Base-by-base conservation (phyloP, 352 stramenopile genomes). In the Phytopythium mirpurense region DNA sequence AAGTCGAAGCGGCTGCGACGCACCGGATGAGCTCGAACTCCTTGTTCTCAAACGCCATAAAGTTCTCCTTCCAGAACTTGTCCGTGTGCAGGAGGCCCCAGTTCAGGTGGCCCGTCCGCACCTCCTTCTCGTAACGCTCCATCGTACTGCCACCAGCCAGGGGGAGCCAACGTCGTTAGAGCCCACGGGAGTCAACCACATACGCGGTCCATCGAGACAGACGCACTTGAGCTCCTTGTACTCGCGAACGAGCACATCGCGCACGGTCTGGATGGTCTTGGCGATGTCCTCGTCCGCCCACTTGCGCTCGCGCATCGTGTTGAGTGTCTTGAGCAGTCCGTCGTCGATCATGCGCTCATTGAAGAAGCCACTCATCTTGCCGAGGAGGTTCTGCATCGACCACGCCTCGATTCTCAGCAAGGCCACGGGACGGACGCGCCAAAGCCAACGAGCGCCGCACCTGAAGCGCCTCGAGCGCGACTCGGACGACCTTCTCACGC, bases 61-160 rank as follows among this genome's bases (percentile, higher is more conserved):
- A 96, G 76, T 99, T 98, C 68, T 99, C 96, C 59, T 97, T 96
- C 93, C 97, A 99, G 68, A 99, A 99, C 53, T 97, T 97, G 68
- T 98, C 96, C 36, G 94, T 98, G 74, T 99, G 96, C 18, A 97
- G 78, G 29, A 97, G 78, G 27, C 96, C 96, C 96, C 96, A 99
- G 70, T 96, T 88, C 7, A 99, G 65, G 41, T 90, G 78, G 12
- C 95, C 96, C 27, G 91, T 97, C 56, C 94, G 86, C 10, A 99
- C 73, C 68, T 99, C 94, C 65, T 97, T 97, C 60, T 96, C 90
- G 65, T 98, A 98, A 11, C 96, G 87, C 65, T 98, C 96, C 88
- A 97, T 98, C 31, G 94, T 97, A 55, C 84, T 97, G 65, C 41
- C 55, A 14, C 16, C 34, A 48, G 23, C 19, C 7, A 54, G 54